phyloP scores from a whole-genome alignment of 1,139 yeast species.

The Schizosaccharomyces versatilis region DNA sequence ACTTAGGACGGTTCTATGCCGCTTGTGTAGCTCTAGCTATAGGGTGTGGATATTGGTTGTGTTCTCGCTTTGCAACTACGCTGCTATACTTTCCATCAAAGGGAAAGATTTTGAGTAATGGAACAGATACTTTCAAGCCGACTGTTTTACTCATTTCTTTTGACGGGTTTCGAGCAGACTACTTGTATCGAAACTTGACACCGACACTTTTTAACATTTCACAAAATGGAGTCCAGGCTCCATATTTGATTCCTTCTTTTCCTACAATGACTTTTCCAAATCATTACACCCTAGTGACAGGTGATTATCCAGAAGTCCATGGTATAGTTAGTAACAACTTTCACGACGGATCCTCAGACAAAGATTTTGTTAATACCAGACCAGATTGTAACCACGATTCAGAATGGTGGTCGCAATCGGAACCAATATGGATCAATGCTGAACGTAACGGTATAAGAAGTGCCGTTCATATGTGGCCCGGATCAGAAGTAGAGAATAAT shows the following conservation, averaged over 20 bases:
- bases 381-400: conserved; percentile 34
- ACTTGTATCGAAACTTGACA: conserved; percentile 41
- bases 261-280: conserved; percentile 83
- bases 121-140: conserved; percentile 51
- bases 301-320: conserved; percentile 60
- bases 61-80: background rate
- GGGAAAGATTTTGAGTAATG: conserved; percentile 23
- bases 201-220: conserved; percentile 46
- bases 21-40: too few species aligned
- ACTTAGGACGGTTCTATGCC: too few species aligned
- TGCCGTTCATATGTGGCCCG: conserved; percentile 96
- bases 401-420: conserved; percentile 43
- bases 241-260: conserved; percentile 68
- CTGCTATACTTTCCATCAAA: background rate
- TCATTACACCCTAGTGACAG: conserved; percentile 80
- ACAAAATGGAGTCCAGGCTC: conserved; percentile 40
- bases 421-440: conserved; percentile 72
- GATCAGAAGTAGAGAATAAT: conserved; percentile 46
- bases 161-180: conserved; percentile 85
- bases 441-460: conserved; percentile 36
- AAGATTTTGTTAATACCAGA: conserved; percentile 30
- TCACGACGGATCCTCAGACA: conserved; percentile 31
- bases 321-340: conserved; percentile 76
- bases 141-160: conserved; percentile 58
- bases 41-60: background rate